Base-by-base conservation (phyloP, 805 yeast species). In the Limtongia smithiae region DNA sequence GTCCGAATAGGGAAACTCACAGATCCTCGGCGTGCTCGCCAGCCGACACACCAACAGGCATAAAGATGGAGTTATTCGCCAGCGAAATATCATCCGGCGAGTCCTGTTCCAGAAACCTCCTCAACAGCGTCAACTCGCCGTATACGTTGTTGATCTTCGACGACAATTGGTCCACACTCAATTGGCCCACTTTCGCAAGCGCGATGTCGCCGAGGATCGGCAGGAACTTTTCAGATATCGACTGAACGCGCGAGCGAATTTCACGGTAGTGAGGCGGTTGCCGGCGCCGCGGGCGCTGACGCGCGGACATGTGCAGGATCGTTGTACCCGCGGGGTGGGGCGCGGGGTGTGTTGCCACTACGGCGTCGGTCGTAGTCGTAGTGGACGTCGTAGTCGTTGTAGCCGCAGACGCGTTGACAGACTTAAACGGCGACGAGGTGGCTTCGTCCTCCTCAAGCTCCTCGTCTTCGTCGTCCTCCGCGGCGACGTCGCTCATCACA, bases 201-300 rank as follows among this genome's bases (percentile, higher is more conserved):
- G 57, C 57, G 20, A 52, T 35, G 28, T 52, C 57, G 27, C 57
- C 57, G 15, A 52, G 54, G 15, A 52, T 41, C n/a, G 57, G 57
- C 34, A 52, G 47, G 49, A 52, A 52, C 33, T 46, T 48, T 24
- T 52, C 57, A 35, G 39, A 30, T 40, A 52, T 47, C 31, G 51
- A 43, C 24, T 25, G 36, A 34, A 52, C 46, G 7, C 51, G 49
- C 14, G 50, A 37, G 22, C 48, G 48, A 32, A 51, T 41, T 22
- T 51, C 43, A 15, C 48, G 41, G 22, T 48, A 48, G 34, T 52
- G 53, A 3, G 57, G 54, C 41, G 57, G 57, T 31, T 49, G 57
- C 24, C 57, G 54, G 17, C 51, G 47, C 11, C 54, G 50, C 11
- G 49, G 46, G 14, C 49, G 41, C 18, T 32, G 20, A n/a, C 51